Percentiles rank a stretch among this genome's conserved stretches.
These are phyloP conservation scores for Chloroidium sp. DNA, from an alignment of 163 green algal species.

Conservation along the genomic window DNA sequence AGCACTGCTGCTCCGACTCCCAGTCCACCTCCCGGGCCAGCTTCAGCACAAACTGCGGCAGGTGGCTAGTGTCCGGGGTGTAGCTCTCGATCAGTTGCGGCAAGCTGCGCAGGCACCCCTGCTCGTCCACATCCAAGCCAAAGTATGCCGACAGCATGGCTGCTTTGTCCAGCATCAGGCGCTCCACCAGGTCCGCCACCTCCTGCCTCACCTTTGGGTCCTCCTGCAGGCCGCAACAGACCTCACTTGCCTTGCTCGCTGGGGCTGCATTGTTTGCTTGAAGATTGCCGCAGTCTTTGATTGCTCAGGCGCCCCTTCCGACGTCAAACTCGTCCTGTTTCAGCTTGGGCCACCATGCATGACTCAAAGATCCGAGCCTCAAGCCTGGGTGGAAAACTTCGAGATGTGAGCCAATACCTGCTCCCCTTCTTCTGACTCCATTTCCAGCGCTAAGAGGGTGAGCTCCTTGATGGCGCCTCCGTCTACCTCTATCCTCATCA, in stretches of 20 bases:
- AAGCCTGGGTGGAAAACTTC: no score
- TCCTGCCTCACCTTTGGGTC: conserved; percentile 39
- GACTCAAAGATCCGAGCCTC: no score
- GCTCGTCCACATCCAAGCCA: conserved; percentile 24
- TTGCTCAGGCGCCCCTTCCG: no score
- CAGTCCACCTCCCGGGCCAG: conserved; percentile 75
- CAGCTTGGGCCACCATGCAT: no score
- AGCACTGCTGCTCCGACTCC: conserved; percentile 63
- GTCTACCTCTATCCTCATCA: no score
- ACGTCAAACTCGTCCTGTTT: no score
- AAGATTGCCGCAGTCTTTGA: no score
- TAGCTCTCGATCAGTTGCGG: conserved; percentile 65
- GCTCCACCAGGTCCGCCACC: conserved; percentile 43
- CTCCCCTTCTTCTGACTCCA: no score
- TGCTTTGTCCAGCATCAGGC: conserved; percentile 61
- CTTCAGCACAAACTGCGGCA: conserved; percentile 68
- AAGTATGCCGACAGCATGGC: conserved; percentile 63
- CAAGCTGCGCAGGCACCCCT: conserved; percentile 40
- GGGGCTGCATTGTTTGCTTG: neutral
- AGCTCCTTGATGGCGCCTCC: no score
- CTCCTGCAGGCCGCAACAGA: conserved; percentile 10
- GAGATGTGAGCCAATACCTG: no score
- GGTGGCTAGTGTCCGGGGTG: conserved; percentile 46
- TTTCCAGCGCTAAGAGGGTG: no score
- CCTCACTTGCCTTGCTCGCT: neutral